A percentile compares a stretch with the other conserved stretches of the same genome.
Evolutionary conservation across 2,329 filamentous ascomycete genomes (phyloP).

Genomic region (Botrytis pseudocinerea): DNA sequence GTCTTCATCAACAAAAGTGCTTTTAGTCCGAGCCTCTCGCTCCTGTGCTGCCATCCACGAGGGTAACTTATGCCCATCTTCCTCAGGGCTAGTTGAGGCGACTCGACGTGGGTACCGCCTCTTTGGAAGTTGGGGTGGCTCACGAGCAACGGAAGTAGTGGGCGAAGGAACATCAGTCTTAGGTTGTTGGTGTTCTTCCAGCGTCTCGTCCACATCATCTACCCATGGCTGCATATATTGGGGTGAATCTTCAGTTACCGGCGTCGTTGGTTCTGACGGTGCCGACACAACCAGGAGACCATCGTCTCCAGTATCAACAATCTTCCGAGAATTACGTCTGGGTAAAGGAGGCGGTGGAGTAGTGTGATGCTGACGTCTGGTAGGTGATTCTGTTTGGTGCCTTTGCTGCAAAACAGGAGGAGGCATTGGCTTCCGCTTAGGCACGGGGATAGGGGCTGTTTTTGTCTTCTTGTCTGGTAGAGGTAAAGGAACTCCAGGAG

Average conservation of each 20-base stretch:
- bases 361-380: slow-evolving; percentile 39
- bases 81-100: slow-evolving; percentile 39
- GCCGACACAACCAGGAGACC: slow-evolving; percentile 65
- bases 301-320: slow-evolving; percentile 45
- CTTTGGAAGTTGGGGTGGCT: slow-evolving; percentile 33
- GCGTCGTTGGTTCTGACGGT: slow-evolving; percentile 60
- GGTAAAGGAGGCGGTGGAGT: slow-evolving; percentile 52
- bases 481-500: slow-evolving; percentile 77
- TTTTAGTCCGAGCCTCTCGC: slow-evolving; percentile 41
- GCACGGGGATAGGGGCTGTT: slow-evolving; percentile 56
- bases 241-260: slow-evolving; percentile 44
- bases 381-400: slow-evolving; percentile 32
- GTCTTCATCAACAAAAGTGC: slow-evolving; percentile 40
- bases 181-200: slow-evolving; percentile 24
- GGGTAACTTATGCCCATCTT: slow-evolving; percentile 38
- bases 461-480: slow-evolving; percentile 62
- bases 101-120: slow-evolving; percentile 33
- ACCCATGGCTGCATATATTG: slow-evolving; percentile 42
- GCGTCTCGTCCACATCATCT: slow-evolving; percentile 41
- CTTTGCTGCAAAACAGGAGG: slow-evolving; percentile 39
- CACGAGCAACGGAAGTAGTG: neutral
- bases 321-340: slow-evolving; percentile 27
- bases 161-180: neutral
- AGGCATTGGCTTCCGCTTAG: slow-evolving; percentile 65
- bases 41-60: slow-evolving; percentile 42